Evolutionary conservation across 371 early-diverging fungal genomes (phyloP), one percentile per base, ranked within the genome.

Genomic region (Mycotypha africana): DNA sequence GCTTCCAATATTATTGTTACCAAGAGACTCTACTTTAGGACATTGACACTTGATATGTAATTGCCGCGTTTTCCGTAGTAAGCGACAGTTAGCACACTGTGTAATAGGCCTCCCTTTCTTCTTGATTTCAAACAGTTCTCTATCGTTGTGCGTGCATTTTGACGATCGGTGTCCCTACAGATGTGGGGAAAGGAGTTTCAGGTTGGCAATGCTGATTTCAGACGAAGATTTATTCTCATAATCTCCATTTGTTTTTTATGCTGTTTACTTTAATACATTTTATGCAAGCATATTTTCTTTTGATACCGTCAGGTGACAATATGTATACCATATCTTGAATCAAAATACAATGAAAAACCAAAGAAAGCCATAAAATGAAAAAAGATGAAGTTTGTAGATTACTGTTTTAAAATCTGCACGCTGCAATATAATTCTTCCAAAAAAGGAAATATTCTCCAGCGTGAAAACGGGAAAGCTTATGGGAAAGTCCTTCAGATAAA

Each of bases 21-120:
- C n/a, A n/a, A n/a, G n/a, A n/a, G n/a, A n/a, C n/a, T n/a, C n/a
- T n/a, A n/a, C n/a, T n/a, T n/a, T n/a, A n/a, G n/a, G 53, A 54
- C 89, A 90, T 19, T 70, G 70, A 46, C 91, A 90, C 56, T 85
- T 84, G 12, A 81, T 72, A 59, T 85, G 86, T 17, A 85, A 69
- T 49, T 84, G 85, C 43, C 81, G 79, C 4, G 79, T 80, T 56
- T 79, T 83, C 50, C 91, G 67, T 37, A 84, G 62, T 43, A 82
- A 76, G 37, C 85, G 69, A 58, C 91, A 90, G 42, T 67, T 68
- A 25, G 65, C 64, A 53, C 91, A 90, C 49, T 90, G 91, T 23
- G 84, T 79, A 9, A 82, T 70, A 2, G 91, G 91, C 19, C 91
- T 74, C 20, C 91, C 91, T 62, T 88, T 88, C 60, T 70, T 76